Base-by-base conservation (phyloP, 441 rosid species). In the Jatropha podagrica region DNA sequence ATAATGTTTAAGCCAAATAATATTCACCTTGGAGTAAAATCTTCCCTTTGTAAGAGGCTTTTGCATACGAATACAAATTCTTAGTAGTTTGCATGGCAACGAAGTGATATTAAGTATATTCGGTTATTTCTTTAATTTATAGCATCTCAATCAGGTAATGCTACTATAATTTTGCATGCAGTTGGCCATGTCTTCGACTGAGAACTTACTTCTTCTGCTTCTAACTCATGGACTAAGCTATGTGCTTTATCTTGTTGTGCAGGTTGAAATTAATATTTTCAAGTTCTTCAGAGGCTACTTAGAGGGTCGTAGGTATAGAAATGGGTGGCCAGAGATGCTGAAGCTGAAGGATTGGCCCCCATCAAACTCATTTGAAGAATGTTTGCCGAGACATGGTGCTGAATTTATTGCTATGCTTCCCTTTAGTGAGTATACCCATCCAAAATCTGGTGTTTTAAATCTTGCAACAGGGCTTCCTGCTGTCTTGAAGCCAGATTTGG, bases 321-420 rank as follows among this genome's bases (percentile, higher is more conserved):
- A 66, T 75, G 65, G 5, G 8, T 91, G 98, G 98, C 97, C 97
- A 27, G 83, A 68, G 71, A 75, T 89, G 76, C 79, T 90, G 85
- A 95, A 95, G 80, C 80, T 95, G 83, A 92, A 90, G 81, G 98
- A 92, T 74, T 92, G 97, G 97, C 98, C 97, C 32, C 94, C 94
- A 66, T 78, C 94, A 60, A 88, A 81, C 78, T 66, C 79, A 65
- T 95, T 92, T 74, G 81, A 86, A 41, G 87, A 90, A 61, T 79
- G 85, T 69, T 80, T 95, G 82, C 96, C 97, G 4, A 89, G 98
- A 32, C 97, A 92, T 76, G 82, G 82, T 78, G 85, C 79, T 55
- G 98, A 95, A 85, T 91, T 88, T 85, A 64, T 88, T 20, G 79
- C 81, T 77, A 83, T 88, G 79, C 85, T 95, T 81, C 97, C 98